Base-by-base conservation (phyloP, 768 basidiomycete species). In the Suillus subaureus region DNA sequence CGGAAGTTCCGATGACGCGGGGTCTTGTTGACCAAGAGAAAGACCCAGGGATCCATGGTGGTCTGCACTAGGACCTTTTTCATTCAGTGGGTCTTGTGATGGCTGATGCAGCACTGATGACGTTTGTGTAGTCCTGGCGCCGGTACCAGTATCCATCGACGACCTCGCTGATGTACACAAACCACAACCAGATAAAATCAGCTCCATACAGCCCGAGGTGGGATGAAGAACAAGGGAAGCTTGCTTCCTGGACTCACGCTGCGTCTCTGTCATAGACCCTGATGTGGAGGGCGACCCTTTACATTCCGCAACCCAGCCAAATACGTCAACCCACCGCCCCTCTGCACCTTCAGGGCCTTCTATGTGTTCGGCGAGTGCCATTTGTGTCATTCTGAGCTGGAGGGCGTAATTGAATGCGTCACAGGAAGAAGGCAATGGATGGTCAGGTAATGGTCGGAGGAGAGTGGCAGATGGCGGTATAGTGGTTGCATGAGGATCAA, bases 331-430 rank as follows among this genome's bases (percentile, higher is more conserved):
- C 87, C 94, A 96, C 64, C 87, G 89, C 21, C 80, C 78, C 67
- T 91, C 89, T 0, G 95, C 96, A 47, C 88, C 86, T 70, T 96
- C 94, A 0, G 94, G 84, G 0, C 97, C 97, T 43, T 95, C 90
- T 21, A 92, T 84, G 42, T 89, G 85, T 77, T 99, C 97, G 21
- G 85, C 84, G 58, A 98, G 79, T 7, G 89, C 87, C 57, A 91
- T 88, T 72, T 93, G 89, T 0, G 95, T 92, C 85, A 97, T 92
- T 37, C 95, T 83, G 39, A 98, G 76, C 75, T 97, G 92, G 54
- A 97, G 79, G 23, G 91, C 89, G 62, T 90, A 83, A 71, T 92
- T 92, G 68, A 97, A 91, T 13, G 82, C 71, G 45, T 92, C 89
- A 26, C 83, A 80, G 8, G 81, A 78, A 3, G 87, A 85, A 0